Conservation (phyloP, 2,329 filamentous ascomycete genomes). For the Sporothrix variecibatus region DNA sequence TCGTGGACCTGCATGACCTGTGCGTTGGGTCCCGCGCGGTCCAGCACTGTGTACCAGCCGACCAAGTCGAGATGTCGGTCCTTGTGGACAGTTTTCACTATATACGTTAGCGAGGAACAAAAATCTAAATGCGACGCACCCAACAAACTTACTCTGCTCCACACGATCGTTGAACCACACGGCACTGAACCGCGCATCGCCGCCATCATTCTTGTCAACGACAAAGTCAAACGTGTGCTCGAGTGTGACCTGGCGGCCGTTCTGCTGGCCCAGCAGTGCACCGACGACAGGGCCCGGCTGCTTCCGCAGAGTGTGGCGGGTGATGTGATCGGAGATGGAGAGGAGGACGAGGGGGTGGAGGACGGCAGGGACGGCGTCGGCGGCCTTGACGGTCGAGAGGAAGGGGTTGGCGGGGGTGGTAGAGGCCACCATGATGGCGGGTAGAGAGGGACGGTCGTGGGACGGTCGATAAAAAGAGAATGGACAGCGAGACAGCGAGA, state of each 20-base stretch:
- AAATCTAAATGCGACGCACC: not conserved
- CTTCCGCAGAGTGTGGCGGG: slow-evolving; percentile 78
- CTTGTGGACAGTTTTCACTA: slow-evolving; percentile 89
- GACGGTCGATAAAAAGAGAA: not conserved
- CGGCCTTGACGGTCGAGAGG: slow-evolving; percentile 65
- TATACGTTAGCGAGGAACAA: not conserved
- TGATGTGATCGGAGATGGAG: slow-evolving; percentile 95
- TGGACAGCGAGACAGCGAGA: not conserved
- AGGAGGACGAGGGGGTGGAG: slow-evolving; percentile 94
- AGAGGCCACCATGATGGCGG: not conserved
- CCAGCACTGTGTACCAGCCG: slow-evolving; percentile 85
- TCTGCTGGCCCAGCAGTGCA: slow-evolving; percentile 86
- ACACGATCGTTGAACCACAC: slow-evolving; percentile 76
- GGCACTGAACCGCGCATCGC: slow-evolving; percentile 63
- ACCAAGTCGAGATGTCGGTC: slow-evolving; percentile 80
- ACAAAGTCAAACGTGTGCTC: slow-evolving; percentile 91
- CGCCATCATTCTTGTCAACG: slow-evolving; percentile 51
- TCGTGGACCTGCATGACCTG: slow-evolving; percentile 73
- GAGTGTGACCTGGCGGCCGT: slow-evolving; percentile 85
- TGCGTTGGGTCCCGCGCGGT: slow-evolving; percentile 68
- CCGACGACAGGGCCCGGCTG: slow-evolving; percentile 78
- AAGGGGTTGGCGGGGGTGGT: slow-evolving; percentile 51
- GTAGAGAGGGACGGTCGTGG: not conserved
- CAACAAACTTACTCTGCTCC: slow-evolving; percentile 70
- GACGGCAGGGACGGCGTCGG: slow-evolving; percentile 76